Base-by-base conservation (phyloP, 371 early-diverging fungal species). In the Mucor lusitanicus region DNA sequence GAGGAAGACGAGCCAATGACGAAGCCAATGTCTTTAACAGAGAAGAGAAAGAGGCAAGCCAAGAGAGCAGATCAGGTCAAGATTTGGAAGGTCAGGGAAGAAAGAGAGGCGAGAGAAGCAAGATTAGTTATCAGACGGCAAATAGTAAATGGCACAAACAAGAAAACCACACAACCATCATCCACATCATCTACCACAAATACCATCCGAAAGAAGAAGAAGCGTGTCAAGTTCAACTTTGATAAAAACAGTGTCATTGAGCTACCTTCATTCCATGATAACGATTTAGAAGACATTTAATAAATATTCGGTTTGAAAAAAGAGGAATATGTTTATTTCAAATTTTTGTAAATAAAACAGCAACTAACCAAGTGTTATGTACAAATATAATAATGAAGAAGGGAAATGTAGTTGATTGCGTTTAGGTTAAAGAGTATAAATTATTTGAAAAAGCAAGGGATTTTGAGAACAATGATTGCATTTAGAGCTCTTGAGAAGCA, bases 401-500 rank as follows among this genome's bases (percentile, higher is more conserved):
- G 19, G 42, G 42, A 42, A 44, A 44, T 44, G 44, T 44, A 44
- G 44, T 44, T 44, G 44, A 44, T 44, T 19, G 44, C 19, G 44
- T 44, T 44, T n/a, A 44, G 44, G 44, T 44, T 44, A 44, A 19
- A 44, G 44, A 44, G 44, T 44, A 44, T 44, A 44, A 44, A 44
- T 44, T 44, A 44, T 44, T 44, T 44, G 44, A 44, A 44, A 44
- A 44, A 44, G 44, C 44, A 44, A 44, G 44, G 44, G n/a, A 19
- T n/a, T 44, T 44, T 44, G 19, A 57, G 32, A 35, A 57, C 11
- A 35, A 32, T 32, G 30, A 28, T 32, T 15, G 21, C 8, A 60
- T 74, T 77, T 81, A 81, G 50, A 76, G 65, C 65, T 81, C 82
- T 70, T 81, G 82, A 69, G 79, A 77, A 76, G 77, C 85, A 77